Evolutionary conservation across 805 yeast genomes (phyloP).

Genomic region (Schwanniomyces sp.): DNA sequence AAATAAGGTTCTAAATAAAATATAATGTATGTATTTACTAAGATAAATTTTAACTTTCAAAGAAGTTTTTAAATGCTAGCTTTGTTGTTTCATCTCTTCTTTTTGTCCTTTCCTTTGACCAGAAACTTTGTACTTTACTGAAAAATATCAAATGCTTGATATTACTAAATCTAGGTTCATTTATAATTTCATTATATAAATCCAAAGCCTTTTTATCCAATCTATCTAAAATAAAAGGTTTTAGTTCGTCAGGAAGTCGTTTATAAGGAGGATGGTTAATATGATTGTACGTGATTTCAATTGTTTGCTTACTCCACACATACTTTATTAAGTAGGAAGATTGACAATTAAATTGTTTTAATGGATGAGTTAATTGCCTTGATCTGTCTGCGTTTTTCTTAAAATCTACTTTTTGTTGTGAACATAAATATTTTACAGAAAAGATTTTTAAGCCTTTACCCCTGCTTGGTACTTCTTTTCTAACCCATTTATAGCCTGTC

Average conservation of each 20-base stretch:
- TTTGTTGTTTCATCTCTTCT: constrained; percentile 15
- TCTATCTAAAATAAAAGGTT: constrained; percentile 14
- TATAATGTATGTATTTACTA: neutral
- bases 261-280: constrained; percentile 13
- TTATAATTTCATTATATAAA: constrained; percentile 13
- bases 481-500: constrained; percentile 16
- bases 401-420: constrained; percentile 10
- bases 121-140: constrained; percentile 17
- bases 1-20: neutral
- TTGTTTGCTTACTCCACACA: constrained; percentile 11
- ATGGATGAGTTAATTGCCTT: constrained; percentile 14
- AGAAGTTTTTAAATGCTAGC: constrained; percentile 16
- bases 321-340: constrained; percentile 13
- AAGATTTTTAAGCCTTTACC: constrained; percentile 17
- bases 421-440: constrained; percentile 15
- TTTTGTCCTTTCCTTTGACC: constrained; percentile 16
- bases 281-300: constrained; percentile 14
- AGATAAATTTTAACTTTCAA: constrained; percentile 1
- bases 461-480: constrained; percentile 16
- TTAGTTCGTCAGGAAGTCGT: constrained; percentile 15
- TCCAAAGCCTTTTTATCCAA: constrained; percentile 16
- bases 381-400: constrained; percentile 4
- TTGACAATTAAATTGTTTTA: constrained; percentile 15
- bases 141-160: constrained; percentile 12
- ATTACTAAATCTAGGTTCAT: constrained; percentile 8